These are phyloP conservation scores for Dictyostelium firmibasis DNA, from an alignment of 78 protist species.

Conservation along the genomic window DNA sequence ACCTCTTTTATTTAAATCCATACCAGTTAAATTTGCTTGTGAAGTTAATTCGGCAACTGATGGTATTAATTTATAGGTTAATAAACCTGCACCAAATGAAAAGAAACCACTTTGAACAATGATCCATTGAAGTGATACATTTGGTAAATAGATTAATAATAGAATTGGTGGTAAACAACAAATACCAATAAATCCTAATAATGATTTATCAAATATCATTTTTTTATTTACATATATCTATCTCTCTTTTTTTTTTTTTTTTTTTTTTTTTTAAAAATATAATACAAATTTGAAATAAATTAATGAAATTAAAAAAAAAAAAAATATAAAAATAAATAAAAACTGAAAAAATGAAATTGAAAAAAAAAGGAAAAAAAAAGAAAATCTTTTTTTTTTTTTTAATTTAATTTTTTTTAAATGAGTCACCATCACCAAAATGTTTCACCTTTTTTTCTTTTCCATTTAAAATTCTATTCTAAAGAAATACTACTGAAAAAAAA, in stretches of 20 bases:
- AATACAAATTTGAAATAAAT: no score
- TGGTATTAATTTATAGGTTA: constrained; percentile 44
- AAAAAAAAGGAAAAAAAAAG: no score
- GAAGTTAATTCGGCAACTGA: constrained; percentile 45
- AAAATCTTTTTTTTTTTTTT: no score
- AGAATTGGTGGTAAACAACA: constrained; percentile 44
- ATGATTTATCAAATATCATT: constrained; percentile 28
- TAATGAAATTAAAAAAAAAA: no score
- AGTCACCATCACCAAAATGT: no score
- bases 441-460: no score
- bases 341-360: no score
- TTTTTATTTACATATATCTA: background rate
- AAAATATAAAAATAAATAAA: no score
- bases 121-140: constrained; percentile 44
- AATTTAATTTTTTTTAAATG: no score
- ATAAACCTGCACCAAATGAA: constrained; percentile 63
- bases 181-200: constrained; percentile 18
- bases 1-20: constrained; percentile 71
- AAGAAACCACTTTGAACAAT: constrained; percentile 32
- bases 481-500: no score
- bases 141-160: constrained; percentile 29
- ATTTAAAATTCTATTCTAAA: no score
- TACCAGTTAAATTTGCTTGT: constrained; percentile 43
- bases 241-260: background rate
- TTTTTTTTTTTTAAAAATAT: background rate